phyloP scores from a whole-genome alignment of 1,139 yeast genomes.

The Hanseniaspora uvarum region DNA sequence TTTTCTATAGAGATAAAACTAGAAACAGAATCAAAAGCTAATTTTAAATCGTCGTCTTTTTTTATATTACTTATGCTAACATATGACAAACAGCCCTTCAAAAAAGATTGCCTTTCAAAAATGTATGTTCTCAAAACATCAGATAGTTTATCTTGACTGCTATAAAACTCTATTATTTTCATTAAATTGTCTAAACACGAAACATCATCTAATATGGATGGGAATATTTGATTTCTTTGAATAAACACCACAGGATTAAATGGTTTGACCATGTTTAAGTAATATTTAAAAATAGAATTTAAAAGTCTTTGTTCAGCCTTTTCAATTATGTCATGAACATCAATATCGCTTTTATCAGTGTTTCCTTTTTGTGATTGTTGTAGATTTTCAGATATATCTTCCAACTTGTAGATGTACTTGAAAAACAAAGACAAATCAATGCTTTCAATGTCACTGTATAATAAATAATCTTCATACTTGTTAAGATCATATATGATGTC shows the following conservation, averaged over 20 bases:
- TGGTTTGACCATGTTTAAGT: conserved; percentile 28
- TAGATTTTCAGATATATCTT: conserved; percentile 34
- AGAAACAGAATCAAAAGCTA: conserved; percentile 20
- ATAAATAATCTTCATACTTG: conserved; percentile 12
- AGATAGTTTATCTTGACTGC: conserved; percentile 31
- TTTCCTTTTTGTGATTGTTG: conserved; percentile 22
- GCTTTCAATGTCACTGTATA: neutral
- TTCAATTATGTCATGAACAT: conserved; percentile 33
- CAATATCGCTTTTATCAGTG: conserved; percentile 27
- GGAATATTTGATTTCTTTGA: conserved; percentile 34
- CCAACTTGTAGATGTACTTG: conserved; percentile 34
- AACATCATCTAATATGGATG: conserved; percentile 32
- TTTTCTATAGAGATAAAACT: conserved; percentile 29
- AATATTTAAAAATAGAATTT: conserved; percentile 29
- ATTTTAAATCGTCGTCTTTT: conserved; percentile 35
- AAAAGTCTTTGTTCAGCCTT: conserved; percentile 32
- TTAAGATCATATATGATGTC: conserved; percentile 12
- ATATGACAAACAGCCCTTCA: conserved; percentile 32
- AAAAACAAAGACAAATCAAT: conserved; percentile 32
- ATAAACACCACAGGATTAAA: conserved; percentile 37
- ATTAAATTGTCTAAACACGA: conserved; percentile 34
- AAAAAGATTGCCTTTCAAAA: conserved; percentile 38
- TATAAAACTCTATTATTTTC: conserved; percentile 40
- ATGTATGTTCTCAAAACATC: conserved; percentile 38
- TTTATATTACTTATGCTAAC: conserved; percentile 32